These are phyloP conservation scores for Saturnispora halmiae DNA, from an alignment of 805 yeast genomes.

Conservation along the genomic window DNA sequence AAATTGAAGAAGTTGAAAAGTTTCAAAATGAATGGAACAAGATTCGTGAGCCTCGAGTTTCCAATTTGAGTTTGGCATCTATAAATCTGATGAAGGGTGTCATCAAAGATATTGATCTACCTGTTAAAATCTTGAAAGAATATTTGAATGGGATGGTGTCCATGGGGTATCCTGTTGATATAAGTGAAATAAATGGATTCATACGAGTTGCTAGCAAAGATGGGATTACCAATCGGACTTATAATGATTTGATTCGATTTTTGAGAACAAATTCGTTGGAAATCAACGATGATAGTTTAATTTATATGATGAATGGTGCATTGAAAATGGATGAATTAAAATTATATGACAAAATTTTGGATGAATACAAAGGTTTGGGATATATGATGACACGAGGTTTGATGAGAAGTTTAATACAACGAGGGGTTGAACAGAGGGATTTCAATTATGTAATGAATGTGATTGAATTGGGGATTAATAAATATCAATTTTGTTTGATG, in stretches of 20 bases:
- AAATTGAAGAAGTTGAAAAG: constrained; percentile 1
- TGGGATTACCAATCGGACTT: not conserved
- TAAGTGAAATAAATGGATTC: constrained; percentile 4
- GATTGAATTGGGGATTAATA: constrained; percentile 17
- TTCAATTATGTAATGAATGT: constrained; percentile 15
- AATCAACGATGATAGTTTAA: constrained; percentile 14
- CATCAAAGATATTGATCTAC: not conserved
- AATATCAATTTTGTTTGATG: constrained; percentile 12
- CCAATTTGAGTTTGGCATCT: constrained; percentile 3
- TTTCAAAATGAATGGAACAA: constrained; percentile 9
- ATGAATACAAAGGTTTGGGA: constrained; percentile 13
- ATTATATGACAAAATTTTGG: constrained; percentile 16
- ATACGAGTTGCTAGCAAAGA: constrained; percentile 1
- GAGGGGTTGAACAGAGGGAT: constrained; percentile 11
- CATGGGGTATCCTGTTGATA: constrained; percentile 2
- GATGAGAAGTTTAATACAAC: constrained; percentile 12
- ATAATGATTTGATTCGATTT: constrained; percentile 1
- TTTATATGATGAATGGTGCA: constrained; percentile 15
- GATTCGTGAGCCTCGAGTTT: constrained; percentile 7
- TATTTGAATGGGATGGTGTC: constrained; percentile 6
- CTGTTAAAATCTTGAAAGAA: constrained; percentile 4
- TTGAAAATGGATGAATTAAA: constrained; percentile 13
- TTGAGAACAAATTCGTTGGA: not conserved
- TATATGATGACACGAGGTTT: constrained; percentile 18
- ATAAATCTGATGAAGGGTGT: not conserved